Evolutionary conservation across 2,329 filamentous ascomycete species (phyloP), one percentile per base, ranked within the genome.

Genomic region (Pestalotiopsis sp.): DNA sequence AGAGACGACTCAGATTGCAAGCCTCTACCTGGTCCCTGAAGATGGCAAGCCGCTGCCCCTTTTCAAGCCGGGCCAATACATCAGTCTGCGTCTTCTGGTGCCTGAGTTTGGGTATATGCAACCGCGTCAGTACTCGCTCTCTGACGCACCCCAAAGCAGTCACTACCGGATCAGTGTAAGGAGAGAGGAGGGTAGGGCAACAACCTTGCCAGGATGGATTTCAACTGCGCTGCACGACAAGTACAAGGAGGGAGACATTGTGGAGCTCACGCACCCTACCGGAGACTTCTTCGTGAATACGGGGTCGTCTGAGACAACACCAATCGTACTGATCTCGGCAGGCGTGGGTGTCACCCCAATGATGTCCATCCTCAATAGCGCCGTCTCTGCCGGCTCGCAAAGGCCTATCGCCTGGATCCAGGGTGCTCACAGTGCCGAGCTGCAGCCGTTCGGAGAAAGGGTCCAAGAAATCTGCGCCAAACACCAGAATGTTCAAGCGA

Each of bases 91-190:
- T 72, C 78, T 92, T 1, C 82, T 85, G 60, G 85, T 94, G 0
- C 88, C 90, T 0, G 82, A 85, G 62, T 83, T 92, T 25, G 86
- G 87, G n/a, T 84, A 91, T 72, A 80, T 85, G 69, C 93, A 95
- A 79, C 89, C 89, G 68, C 83, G 93, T 67, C 93, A 95, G 82
- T 95, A 94, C 82, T 92, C 90, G 61, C 83, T 95, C 68, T 92
- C 89, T 75, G 89, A 92, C 73, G 84, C 81, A 2, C 83, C 84
- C 4, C 72, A 72, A 27, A 73, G 84, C 7, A 82, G 83, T 17
- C 86, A 89, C 79, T 93, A 93, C 80, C 88, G 93, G 67, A 90
- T 95, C 80, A 92, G 88, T 72, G 90, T 95, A 70, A 95, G 94
- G 85, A 87, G 83, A 68, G 91, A 89, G 71, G 78, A 80, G 38